These are phyloP conservation scores for Botryotinia calthae DNA, from an alignment of 2,329 filamentous ascomycete species.

Conservation along the genomic window DNA sequence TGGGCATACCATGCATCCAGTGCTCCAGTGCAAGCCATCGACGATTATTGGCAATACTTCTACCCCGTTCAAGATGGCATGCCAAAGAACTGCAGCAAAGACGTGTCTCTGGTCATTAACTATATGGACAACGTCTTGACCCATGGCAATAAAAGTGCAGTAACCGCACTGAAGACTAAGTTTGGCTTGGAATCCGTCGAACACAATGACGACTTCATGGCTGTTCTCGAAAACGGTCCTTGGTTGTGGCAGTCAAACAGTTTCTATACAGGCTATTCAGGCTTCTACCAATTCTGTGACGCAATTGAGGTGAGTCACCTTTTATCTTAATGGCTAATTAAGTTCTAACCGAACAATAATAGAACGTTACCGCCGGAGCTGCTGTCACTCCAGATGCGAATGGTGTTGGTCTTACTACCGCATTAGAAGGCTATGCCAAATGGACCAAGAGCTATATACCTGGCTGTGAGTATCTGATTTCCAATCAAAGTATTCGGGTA, in stretches of 20 bases:
- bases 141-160: conserved; percentile 44
- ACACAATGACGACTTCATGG: background rate
- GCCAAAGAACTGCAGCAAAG: conserved; percentile 56
- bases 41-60: conserved; percentile 60
- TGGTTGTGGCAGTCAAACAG: conserved; percentile 56
- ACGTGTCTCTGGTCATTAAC: conserved; percentile 51
- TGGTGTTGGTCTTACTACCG: conserved; percentile 54
- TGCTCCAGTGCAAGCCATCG: conserved; percentile 54
- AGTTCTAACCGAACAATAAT: conserved; percentile 2
- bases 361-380: conserved; percentile 38
- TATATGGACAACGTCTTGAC: conserved; percentile 51
- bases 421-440: conserved; percentile 53
- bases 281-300: conserved; percentile 46
- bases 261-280: conserved; percentile 49
- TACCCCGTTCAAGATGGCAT: conserved; percentile 55
- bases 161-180: conserved; percentile 47
- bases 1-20: conserved; percentile 59
- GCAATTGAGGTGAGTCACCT: conserved; percentile 40
- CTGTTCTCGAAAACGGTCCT: conserved; percentile 52
- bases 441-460: conserved; percentile 52
- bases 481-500: background rate
- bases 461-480: conserved; percentile 43
- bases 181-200: conserved; percentile 49
- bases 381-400: conserved; percentile 38
- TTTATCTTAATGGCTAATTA: background rate